phyloP scores from a whole-genome alignment of 1,139 yeast genomes.

The Debaryomycetaceae sp. region DNA sequence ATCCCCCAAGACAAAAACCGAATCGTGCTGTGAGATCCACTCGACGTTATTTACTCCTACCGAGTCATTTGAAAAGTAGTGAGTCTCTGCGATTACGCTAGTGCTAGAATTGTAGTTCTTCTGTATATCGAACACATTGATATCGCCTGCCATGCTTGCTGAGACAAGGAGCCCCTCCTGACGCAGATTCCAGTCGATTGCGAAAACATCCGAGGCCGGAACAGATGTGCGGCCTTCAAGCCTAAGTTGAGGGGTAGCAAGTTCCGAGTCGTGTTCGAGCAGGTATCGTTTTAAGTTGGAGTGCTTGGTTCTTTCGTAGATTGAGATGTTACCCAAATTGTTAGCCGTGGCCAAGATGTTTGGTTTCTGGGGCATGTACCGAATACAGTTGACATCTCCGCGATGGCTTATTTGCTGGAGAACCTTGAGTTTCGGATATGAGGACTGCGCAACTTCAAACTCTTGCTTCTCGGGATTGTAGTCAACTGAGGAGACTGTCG shows the following conservation, averaged over 20 bases:
- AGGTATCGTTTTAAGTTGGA: conserved; percentile 21
- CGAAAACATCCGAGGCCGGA: conserved; percentile 21
- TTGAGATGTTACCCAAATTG: conserved; percentile 27
- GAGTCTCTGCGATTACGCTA: conserved; percentile 1
- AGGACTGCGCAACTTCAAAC: conserved; percentile 21
- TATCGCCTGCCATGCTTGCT: conserved; percentile 26
- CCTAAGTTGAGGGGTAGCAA: conserved; percentile 22
- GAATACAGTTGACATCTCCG: conserved; percentile 34
- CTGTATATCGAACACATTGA: conserved; percentile 25
- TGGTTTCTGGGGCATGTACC: conserved; percentile 35
- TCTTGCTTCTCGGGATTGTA: conserved; percentile 32
- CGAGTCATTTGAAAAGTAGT: conserved; percentile 2
- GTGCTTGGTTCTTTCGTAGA: conserved; percentile 45
- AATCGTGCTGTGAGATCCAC: conserved; percentile 51
- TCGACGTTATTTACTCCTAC: conserved; percentile 50
- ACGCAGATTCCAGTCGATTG: conserved; percentile 35
- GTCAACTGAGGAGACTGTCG: conserved; percentile 23
- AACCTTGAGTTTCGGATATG: conserved; percentile 18
- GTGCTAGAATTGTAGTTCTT: conserved; percentile 7
- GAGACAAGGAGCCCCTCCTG: conserved; percentile 24
- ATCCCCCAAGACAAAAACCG: conserved; percentile 45
- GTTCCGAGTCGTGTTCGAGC: conserved; percentile 12
- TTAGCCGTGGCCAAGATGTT: conserved; percentile 33
- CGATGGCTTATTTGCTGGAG: conserved; percentile 31
- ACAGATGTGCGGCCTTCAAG: conserved; percentile 7